A percentile compares a stretch with the other conserved stretches of the same genome.
Evolutionary conservation across 768 basidiomycete species (phyloP).

Genomic region (Pisolithus microcarpus): DNA sequence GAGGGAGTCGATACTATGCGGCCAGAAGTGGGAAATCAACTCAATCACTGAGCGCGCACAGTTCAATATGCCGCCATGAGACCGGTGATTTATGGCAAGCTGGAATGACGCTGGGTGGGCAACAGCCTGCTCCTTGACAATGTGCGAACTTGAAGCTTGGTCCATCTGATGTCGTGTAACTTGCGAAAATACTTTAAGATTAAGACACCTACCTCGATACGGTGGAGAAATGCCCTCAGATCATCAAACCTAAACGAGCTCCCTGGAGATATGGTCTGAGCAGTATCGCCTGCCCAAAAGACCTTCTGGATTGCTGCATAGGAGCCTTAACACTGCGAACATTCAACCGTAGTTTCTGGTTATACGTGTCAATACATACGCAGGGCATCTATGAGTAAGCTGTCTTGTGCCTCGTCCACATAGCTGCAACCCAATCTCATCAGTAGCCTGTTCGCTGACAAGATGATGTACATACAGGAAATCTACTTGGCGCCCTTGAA

Average conservation of each 20-base stretch:
- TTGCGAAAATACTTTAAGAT: neutral
- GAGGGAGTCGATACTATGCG: conserved; percentile 54
- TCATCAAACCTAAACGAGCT: conserved; percentile 69
- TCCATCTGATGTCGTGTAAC: conserved; percentile 14
- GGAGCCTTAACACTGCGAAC: conserved; percentile 45
- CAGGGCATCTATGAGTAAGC: conserved; percentile 56
- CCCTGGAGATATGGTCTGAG: conserved; percentile 69
- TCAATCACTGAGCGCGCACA: conserved; percentile 60
- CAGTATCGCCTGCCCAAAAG: conserved; percentile 78
- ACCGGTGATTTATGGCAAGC: conserved; percentile 59
- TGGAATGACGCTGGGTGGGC: conserved; percentile 41
- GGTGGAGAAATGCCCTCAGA: conserved; percentile 58
- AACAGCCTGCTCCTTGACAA: conserved; percentile 6
- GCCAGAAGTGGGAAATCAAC: conserved; percentile 57
- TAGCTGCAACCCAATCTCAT: conserved; percentile 31
- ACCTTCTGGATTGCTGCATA: conserved; percentile 61
- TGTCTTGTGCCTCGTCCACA: conserved; percentile 70
- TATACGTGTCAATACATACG: conserved; percentile 30
- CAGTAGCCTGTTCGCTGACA: neutral
- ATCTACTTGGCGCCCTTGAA: conserved; percentile 43
- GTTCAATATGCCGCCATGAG: conserved; percentile 67
- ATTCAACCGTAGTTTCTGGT: neutral
- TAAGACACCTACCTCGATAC: conserved; percentile 44
- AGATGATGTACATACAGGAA: conserved; percentile 39
- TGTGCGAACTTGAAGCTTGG: neutral